Evolutionary conservation across 306 rosid species (phyloP), one percentile per base, ranked within the genome.

Genomic region (Styphnolobium japonicum): DNA sequence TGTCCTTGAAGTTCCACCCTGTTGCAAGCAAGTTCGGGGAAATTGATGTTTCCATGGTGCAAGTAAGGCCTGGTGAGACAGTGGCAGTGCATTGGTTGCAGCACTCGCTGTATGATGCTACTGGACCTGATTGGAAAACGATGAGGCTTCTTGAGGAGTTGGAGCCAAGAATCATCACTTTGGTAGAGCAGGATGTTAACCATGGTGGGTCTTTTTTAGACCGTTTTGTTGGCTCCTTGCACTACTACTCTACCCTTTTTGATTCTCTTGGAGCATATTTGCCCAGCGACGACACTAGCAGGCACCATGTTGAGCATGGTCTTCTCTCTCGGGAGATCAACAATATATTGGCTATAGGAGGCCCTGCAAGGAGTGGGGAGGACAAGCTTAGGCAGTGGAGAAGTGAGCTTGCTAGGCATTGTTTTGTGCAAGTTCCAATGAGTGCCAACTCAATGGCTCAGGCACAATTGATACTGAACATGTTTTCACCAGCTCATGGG

Each of bases 261-360:
- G 97, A 94, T 81, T 91, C 97, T 1, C 90, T 91, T 0, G 98
- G 94, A 37, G 88, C 89, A 5, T 79, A 83, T 45, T 74, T 89
- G 73, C 77, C 82, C 0, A 40, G 78, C 8, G 93, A 92, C 71
- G 93, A 94, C 22, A n/a, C 79, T 3, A 85, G 23, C 7, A 79
- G 98, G 85, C 84, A 87, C 15, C 15, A n/a, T 18, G 93, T 94
- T 8, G 98, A 94, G 78, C 88, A 88, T 2, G 78, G 58, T 7
- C 73, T 91, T 67, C 31, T 92, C 2, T 75, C 81, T 15, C 81
- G 76, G 60, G 98, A 94, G 72, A 92, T 94, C 67, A 88, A 85
- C 71, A 94, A 94, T 67, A 89, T 91, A 73, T 82, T 94, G 83
- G 97, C 92, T 3, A 84, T 90, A 2, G 98, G 97, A n/a, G 97